Conservation (phyloP, 495 filamentous ascomycete genomes). For the Aspergillus biplanus region DNA sequence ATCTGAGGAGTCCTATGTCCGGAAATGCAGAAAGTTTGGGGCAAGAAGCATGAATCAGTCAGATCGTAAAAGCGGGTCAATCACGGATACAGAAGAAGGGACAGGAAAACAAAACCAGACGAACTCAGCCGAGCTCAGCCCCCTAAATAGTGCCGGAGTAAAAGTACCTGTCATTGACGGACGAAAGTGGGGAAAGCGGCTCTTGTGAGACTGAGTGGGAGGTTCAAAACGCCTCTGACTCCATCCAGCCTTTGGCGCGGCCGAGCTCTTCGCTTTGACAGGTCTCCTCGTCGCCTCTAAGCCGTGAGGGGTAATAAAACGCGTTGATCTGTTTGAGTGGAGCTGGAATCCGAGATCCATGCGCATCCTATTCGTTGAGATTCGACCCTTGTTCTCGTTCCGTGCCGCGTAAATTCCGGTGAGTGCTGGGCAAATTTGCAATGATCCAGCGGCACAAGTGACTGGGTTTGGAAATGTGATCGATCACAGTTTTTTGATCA, state of each 20-base stretch:
- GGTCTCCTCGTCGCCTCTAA: not conserved
- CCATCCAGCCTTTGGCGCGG: not conserved
- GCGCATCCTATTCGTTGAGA: not conserved
- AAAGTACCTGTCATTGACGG: not conserved
- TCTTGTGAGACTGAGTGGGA: not conserved
- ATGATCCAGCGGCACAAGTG: too few species aligned
- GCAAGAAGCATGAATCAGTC: not conserved
- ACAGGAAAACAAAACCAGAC: not conserved
- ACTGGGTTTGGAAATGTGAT: too few species aligned
- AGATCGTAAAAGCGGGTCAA: slow-evolving; percentile 2
- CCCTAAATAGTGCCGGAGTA: not conserved
- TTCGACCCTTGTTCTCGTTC: not conserved
- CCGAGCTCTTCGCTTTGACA: not conserved
- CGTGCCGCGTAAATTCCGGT: not conserved
- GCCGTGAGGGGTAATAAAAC: not conserved
- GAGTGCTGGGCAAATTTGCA: too few species aligned
- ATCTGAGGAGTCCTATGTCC: not conserved
- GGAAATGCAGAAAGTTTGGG: not conserved
- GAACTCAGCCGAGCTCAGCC: slow-evolving; percentile 1
- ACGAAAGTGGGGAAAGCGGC: not conserved
- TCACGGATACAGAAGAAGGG: not conserved
- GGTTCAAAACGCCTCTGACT: not conserved
- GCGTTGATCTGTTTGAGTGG: not conserved
- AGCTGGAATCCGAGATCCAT: not conserved
- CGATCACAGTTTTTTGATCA: too few species aligned